Conservation (phyloP, 441 rosid species). For the Gossypium aridum region DNA sequence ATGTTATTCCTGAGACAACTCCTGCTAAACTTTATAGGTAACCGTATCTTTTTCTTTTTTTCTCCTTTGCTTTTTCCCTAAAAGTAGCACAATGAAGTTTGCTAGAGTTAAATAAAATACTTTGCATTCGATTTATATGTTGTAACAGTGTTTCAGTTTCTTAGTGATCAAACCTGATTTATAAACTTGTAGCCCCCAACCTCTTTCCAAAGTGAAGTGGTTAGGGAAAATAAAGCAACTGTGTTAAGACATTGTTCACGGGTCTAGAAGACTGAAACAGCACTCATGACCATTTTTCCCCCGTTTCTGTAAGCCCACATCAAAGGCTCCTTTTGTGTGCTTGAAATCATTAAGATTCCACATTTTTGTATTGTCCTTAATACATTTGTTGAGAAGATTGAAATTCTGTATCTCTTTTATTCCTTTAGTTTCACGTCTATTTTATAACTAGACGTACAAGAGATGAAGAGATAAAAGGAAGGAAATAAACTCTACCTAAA, state of each 20-base stretch:
- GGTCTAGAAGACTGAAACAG: not conserved
- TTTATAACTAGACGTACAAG: too few species aligned
- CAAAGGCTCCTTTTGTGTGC: not conserved
- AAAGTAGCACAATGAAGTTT: not conserved
- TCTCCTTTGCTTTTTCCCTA: not conserved
- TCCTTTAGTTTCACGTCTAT: too few species aligned
- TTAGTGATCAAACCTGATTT: not conserved
- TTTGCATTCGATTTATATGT: not conserved
- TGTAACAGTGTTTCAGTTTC: not conserved
- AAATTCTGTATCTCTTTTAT: too few species aligned
- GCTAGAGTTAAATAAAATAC: constrained; percentile 3
- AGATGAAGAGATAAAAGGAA: too few species aligned
- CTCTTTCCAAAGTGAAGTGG: not conserved
- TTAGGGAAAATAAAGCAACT: not conserved
- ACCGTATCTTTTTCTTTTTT: too few species aligned
- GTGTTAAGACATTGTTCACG: not conserved
- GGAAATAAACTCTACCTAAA: too few species aligned
- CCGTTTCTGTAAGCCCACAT: not conserved
- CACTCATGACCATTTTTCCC: too few species aligned
- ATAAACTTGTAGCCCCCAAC: not conserved
- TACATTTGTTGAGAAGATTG: too few species aligned
- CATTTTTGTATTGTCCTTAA: not conserved
- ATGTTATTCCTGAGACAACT: constrained; percentile 55
- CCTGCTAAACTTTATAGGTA: constrained; percentile 84
- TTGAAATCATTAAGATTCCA: not conserved